Conservation (phyloP, 176 grass and related monocot species). For the Tuctoria greenei region DNA sequence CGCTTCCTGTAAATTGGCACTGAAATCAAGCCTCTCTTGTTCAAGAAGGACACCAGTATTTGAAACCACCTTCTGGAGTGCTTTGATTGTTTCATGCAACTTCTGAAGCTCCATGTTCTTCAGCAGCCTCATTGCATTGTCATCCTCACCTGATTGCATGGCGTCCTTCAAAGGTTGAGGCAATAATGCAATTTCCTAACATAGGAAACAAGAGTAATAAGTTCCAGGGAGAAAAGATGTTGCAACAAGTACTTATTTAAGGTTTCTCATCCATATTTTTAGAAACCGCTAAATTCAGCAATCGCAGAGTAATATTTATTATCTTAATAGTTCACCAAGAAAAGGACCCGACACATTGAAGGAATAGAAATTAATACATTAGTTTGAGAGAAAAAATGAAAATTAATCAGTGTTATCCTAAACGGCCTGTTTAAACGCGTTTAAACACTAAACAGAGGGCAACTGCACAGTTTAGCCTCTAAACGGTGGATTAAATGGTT, state of each 20-base stretch:
- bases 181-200: constrained; percentile 49
- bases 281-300: neutral
- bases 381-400: too few species aligned
- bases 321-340: neutral
- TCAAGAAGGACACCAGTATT: constrained; percentile 62
- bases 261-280: constrained; percentile 15
- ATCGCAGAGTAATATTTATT: neutral
- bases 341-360: too few species aligned
- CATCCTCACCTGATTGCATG: constrained; percentile 28
- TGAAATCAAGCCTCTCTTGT: constrained; percentile 73
- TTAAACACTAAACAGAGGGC: too few species aligned
- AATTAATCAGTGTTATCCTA: too few species aligned
- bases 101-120: constrained; percentile 60
- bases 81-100: constrained; percentile 70
- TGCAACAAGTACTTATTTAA: neutral
- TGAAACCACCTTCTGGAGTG: constrained; percentile 31
- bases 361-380: too few species aligned
- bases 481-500: too few species aligned
- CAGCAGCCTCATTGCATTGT: constrained; percentile 34
- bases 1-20: constrained; percentile 59
- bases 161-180: constrained; percentile 33
- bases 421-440: too few species aligned
- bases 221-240: neutral
- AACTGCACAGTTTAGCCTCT: too few species aligned
- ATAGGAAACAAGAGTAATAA: constrained; percentile 8